A percentile compares a stretch with the other conserved stretches of the same genome.
Evolutionary conservation across 2,329 filamentous ascomycete species (phyloP).

Genomic region (Pestalotiopsis sp.): DNA sequence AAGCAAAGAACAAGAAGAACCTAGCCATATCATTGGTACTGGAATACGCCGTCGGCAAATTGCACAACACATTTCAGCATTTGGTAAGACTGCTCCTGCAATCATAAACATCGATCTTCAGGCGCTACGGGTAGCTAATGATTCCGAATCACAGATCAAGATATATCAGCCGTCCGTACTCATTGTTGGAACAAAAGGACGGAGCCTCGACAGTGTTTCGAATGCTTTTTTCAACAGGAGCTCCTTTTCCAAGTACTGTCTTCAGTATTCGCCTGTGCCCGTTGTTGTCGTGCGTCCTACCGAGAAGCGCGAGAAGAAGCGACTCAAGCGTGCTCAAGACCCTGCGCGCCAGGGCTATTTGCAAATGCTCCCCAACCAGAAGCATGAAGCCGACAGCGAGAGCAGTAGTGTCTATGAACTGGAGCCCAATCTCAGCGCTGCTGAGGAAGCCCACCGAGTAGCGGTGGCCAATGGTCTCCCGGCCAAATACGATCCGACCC

Average conservation of each 20-base stretch:
- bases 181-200: conserved; percentile 84
- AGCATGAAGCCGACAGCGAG: conserved; percentile 59
- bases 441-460: conserved; percentile 65
- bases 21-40: conserved; percentile 83
- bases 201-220: conserved; percentile 82
- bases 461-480: conserved; percentile 63
- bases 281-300: conserved; percentile 89
- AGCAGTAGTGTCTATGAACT: conserved; percentile 54
- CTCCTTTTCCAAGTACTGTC: conserved; percentile 90
- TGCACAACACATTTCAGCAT: conserved; percentile 86
- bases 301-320: conserved; percentile 87
- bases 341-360: conserved; percentile 74
- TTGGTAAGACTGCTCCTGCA: conserved; percentile 59
- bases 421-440: conserved; percentile 54
- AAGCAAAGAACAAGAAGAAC: conserved; percentile 75
- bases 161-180: conserved; percentile 91
- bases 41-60: conserved; percentile 85
- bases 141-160: conserved; percentile 64
- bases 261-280: conserved; percentile 90
- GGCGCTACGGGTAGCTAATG: not conserved
- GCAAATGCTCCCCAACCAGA: conserved; percentile 67
- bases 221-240: conserved; percentile 76
- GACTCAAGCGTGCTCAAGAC: conserved; percentile 79
- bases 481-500: conserved; percentile 62
- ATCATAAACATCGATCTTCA: too few relatives aligned